Base-by-base conservation (phyloP, 768 basidiomycete species). In the Amyloporia xantha region DNA sequence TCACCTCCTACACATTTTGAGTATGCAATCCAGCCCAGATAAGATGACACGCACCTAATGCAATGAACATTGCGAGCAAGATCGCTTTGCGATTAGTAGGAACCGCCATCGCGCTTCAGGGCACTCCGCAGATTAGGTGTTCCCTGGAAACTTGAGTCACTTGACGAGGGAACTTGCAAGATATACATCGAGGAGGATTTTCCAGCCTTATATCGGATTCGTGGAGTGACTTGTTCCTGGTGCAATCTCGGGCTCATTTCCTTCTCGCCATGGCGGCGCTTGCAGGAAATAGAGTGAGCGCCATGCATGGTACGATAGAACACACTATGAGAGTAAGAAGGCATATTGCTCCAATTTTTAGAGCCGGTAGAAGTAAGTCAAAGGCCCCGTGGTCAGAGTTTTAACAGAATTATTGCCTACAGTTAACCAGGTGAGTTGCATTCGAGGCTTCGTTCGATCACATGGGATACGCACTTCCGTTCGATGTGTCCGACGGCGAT, bases 61-160 rank as follows among this genome's bases (percentile, higher is more conserved):
- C 84, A 56, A 86, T 78, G 66, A 86, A 87, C 26, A 79, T 68
- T 33, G 82, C 82, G 41, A 86, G 71, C 28, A 78, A 66, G 37
- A 85, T 76, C 9, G 82, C 82, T 62, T 74, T 77, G 48, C 66
- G 72, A 62, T 80, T 85, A 19, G 75, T 82, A 36, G 80, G 78
- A 49, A 80, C 68, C 42, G 75, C 78, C 62, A 62, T 64, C 30
- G 21, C 36, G 33, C 30, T 23, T 45, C 20, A n/a, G n/a, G n/a
- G n/a, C 9, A 15, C 30, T 15, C 7, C 9, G 9, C 30, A 7
- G 30, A 33, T 7, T 33, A 15, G 30, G 7, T 15, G 15, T 33
- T 33, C 15, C n/a, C n/a, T n/a, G n/a, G n/a, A n/a, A n/a, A n/a
- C n/a, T n/a, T n/a, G n/a, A n/a, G n/a, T n/a, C n/a, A n/a, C n/a